A percentile compares a stretch with the other conserved stretches of the same genome.
phyloP scores from a whole-genome alignment of 495 filamentous ascomycete species.

The Bryoglossum gracile region DNA sequence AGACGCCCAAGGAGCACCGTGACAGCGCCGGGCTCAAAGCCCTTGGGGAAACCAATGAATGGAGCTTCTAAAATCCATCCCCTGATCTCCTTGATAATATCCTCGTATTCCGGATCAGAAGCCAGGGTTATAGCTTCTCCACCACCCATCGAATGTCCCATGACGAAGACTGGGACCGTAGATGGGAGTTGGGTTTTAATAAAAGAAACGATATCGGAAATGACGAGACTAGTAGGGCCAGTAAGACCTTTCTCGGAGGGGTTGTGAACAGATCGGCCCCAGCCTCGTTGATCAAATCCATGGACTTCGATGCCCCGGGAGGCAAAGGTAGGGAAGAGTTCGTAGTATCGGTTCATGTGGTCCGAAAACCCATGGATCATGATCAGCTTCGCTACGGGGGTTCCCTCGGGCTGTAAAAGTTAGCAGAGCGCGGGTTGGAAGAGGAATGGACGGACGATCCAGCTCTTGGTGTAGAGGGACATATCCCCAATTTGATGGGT shows the following conservation, averaged over 20 bases:
- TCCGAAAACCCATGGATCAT: conserved; percentile 87
- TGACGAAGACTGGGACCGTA: conserved; percentile 64
- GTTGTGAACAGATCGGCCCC: conserved; percentile 44
- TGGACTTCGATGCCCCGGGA: conserved; percentile 63
- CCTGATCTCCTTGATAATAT: conserved; percentile 39
- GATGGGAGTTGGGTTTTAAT: conserved; percentile 38
- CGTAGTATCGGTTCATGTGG: conserved; percentile 67
- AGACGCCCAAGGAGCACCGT: conserved; percentile 54
- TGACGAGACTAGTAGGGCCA: conserved; percentile 61
- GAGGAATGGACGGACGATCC: conserved; percentile 53
- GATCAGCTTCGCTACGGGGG: conserved; percentile 55
- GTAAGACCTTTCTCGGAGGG: conserved; percentile 54
- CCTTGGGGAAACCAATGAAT: conserved; percentile 59
- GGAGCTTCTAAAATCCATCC: conserved; percentile 65
- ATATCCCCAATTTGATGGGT: conserved; percentile 48
- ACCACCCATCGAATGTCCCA: conserved; percentile 85
- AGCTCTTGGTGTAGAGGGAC: conserved; percentile 75
- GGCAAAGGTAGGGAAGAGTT: conserved; percentile 61
- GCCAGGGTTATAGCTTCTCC: conserved; percentile 53
- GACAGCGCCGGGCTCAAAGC: conserved; percentile 48
- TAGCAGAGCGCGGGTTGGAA: background rate
- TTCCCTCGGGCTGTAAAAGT: conserved; percentile 10
- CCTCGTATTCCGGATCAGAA: conserved; percentile 35
- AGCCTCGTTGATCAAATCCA: conserved; percentile 74
- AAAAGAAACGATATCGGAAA: conserved; percentile 71